Base-by-base conservation (phyloP, 139 green algal species). In the Coccomyxa sp. region DNA sequence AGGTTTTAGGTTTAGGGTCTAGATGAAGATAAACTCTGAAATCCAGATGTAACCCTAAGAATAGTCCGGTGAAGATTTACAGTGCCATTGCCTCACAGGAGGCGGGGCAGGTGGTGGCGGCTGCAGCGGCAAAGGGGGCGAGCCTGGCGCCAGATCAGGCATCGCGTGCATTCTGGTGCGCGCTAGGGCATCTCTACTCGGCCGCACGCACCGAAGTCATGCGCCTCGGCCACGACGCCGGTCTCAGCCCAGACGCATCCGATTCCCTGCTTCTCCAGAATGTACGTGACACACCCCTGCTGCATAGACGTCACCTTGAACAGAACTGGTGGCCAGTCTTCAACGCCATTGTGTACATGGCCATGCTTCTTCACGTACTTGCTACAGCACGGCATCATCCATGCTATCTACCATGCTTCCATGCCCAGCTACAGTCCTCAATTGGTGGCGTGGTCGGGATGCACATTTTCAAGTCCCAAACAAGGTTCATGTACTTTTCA, bases 101-200 rank as follows among this genome's bases (percentile, higher is more conserved):
- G 63, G 10, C 63, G 18, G 63, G 63, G 1, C 63, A 71, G 63
- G 18, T 71, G 18, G 63, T 25, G 21, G 63, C 16, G 74, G 74
- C 38, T 7, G 74, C 30, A 10, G 18, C 74, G 7, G 30, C 74
- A 45, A 17, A 38, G n/a, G 23, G 28, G 74, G 23, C n/a, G 4
- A 76, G 27, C 16, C 28, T 79, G 74, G 74, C 28, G 7, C n/a
- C 16, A 45, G 74, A 79, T 58, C n/a, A 23, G 21, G 74, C 28
- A 23, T 45, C 23, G 1, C n/a, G 63, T 21, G 63, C 63, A 25
- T 71, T 71, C 63, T 71, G 63, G 63, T 92, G 86, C 75, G 32
- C 89, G 27, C 68, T 94, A 51, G 90, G 89, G 11, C 83, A 93
- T 71, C 85, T 94, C 58, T 94, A 91, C 82, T 71, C 83, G 67